These are phyloP conservation scores for Daldinia sp. DNA, from an alignment of 2,329 filamentous ascomycete species.

Conservation along the genomic window DNA sequence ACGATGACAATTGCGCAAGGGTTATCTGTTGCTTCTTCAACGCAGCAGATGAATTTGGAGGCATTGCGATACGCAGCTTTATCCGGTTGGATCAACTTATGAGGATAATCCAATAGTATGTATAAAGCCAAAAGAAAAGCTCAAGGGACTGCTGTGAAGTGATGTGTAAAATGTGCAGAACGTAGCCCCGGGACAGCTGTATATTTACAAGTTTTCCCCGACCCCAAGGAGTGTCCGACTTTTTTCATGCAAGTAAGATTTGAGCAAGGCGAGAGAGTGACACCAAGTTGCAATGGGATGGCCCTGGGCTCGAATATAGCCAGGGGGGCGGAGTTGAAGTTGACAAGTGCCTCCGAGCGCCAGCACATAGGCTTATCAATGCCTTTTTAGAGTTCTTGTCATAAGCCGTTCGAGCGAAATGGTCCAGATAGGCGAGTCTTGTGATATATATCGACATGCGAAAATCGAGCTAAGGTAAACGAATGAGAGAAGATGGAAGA, in stretches of 20 bases:
- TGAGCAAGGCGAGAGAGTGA: conserved; percentile 16
- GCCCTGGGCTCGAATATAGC: conserved; percentile 27
- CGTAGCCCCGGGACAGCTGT: background rate
- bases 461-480: conserved; percentile 7
- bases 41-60: conserved; percentile 48
- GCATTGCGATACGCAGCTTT: conserved; percentile 45
- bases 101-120: conserved; percentile 1
- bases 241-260: conserved; percentile 26
- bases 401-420: conserved; percentile 8
- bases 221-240: conserved; percentile 9
- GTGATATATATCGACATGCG: conserved; percentile 28
- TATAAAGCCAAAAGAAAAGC: background rate
- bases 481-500: conserved; percentile 5
- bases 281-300: conserved; percentile 18
- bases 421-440: background rate
- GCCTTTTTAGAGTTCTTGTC: conserved; percentile 16
- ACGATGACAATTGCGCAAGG: conserved; percentile 84
- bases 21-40: conserved; percentile 77
- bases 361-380: conserved; percentile 24
- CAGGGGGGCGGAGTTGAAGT: conserved; percentile 26
- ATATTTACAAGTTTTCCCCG: conserved; percentile 10
- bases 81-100: background rate
- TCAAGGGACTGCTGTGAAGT: background rate
- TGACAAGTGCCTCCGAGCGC: conserved; percentile 20
- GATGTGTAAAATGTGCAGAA: background rate